Evolutionary conservation across 305 asterid genomes (phyloP), one percentile per base, ranked within the genome.

Genomic region (Fraxinus baroniana): DNA sequence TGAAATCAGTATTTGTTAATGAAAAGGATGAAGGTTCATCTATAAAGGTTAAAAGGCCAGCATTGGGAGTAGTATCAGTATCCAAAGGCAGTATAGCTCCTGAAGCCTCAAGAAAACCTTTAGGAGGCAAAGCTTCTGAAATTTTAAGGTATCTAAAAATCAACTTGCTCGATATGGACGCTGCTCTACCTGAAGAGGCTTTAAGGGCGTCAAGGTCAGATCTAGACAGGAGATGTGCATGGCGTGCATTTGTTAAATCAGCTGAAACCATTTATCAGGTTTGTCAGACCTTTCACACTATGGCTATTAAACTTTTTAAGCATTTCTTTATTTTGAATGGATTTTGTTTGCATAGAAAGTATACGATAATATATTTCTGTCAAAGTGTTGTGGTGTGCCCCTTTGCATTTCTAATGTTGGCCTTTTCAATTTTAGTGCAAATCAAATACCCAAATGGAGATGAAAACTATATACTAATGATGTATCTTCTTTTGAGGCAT

Each of bases 191-290:
- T 3, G 94, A 91, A 83, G 95, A 90, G 83, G 92, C 97, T 86
- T 70, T 93, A 26, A 90, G 98, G 84, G 85, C 74, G 15, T 92
- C 98, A 9, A 93, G 97, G 88, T 87, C 93, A 79, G 85, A 79
- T 82, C 81, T 84, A 37, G 97, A 89, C 17, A 89, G 89, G 86
- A 90, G 94, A 91, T 49, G 89, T 41, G 91, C 89, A 44, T 94
- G 98, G 98, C 94, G 97, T 82, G 87, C 89, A 62, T 94, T 92
- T 83, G 97, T 95, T 35, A 96, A 94, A 88, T 93, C 93, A 82
- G 95, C 98, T 64, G 86, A 81, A 80, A 89, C 97, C 49, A 83
- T 93, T 78, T 92, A 94, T 81, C 94, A 94, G 98, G 98, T 93
- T 73, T 86, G 94, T 86, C 39, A 30, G n/a, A 28, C 74, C 79